These are phyloP conservation scores for Panaeolus cyanescens DNA, from an alignment of 768 basidiomycete species.

Conservation along the genomic window DNA sequence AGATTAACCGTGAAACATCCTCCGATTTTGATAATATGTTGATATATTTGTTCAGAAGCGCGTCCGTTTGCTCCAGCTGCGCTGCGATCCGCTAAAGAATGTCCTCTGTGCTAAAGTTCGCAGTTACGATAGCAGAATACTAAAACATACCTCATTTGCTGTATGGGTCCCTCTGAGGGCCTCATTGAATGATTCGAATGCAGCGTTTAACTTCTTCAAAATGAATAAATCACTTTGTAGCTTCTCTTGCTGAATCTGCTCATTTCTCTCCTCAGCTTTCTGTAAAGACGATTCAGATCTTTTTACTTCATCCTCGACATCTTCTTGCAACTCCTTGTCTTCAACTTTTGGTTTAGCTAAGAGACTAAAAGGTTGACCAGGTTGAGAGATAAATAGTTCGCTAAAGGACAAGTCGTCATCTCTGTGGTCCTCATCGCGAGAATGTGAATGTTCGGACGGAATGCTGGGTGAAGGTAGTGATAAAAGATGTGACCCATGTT, in stretches of 20 bases:
- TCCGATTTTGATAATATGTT: conserved; percentile 70
- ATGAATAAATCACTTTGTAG: conserved; percentile 74
- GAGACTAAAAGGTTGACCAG: conserved; percentile 22
- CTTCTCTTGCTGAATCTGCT: conserved; percentile 44
- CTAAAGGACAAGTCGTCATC: conserved; percentile 37
- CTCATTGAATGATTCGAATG: conserved; percentile 69
- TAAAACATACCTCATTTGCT: conserved; percentile 63
- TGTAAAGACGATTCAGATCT: conserved; percentile 25
- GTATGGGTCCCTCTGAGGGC: conserved; percentile 64
- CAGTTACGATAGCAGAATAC: background rate
- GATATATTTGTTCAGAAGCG: conserved; percentile 75
- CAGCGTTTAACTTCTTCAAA: conserved; percentile 70
- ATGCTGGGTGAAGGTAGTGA: conserved; percentile 29
- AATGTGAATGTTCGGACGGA: conserved; percentile 23
- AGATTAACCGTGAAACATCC: conserved; percentile 63
- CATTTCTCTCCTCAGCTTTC: conserved; percentile 38
- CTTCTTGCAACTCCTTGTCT: conserved; percentile 2
- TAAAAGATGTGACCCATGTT: conserved; percentile 25
- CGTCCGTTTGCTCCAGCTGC: conserved; percentile 73
- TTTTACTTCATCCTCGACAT: conserved; percentile 16
- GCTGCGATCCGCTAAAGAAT: conserved; percentile 56
- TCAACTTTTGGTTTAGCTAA: conserved; percentile 12
- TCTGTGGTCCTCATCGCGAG: conserved; percentile 22
- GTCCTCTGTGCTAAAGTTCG: background rate
- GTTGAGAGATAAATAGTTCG: conserved; percentile 35